These are phyloP conservation scores for Podila epicladia DNA, from an alignment of 192 early-diverging fungal genomes.

Conservation along the genomic window DNA sequence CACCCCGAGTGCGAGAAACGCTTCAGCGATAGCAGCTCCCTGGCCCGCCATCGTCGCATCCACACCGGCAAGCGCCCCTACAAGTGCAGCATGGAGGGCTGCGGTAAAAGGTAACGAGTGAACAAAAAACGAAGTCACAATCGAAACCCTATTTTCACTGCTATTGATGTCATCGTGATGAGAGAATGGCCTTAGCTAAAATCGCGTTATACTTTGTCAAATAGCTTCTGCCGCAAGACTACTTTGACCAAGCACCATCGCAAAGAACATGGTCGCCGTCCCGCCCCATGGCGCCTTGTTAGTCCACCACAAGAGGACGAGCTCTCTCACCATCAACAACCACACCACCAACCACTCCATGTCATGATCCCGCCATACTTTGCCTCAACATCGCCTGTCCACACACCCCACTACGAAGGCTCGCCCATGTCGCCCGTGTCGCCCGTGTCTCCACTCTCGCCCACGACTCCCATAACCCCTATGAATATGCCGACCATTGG, in stretches of 20 bases:
- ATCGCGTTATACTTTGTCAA: too few relatives aligned
- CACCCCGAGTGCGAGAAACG: conserved; percentile 75
- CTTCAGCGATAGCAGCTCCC: conserved; percentile 82
- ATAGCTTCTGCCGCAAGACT: conserved; percentile 63
- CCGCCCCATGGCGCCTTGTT: conserved; percentile 29
- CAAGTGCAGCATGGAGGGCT: conserved; percentile 58
- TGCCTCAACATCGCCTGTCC: conserved; percentile 28
- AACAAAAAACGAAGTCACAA: too few relatives aligned
- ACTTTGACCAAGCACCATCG: conserved; percentile 63
- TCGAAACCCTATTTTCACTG: background rate
- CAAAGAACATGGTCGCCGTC: conserved; percentile 40
- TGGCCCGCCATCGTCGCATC: conserved; percentile 77
- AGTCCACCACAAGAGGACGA: conserved; percentile 6
- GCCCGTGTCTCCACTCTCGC: conserved; percentile 31
- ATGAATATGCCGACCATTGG: conserved; percentile 15
- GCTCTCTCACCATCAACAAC: background rate
- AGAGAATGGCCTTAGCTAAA: too few relatives aligned
- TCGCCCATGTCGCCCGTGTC: conserved; percentile 30
- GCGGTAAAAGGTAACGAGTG: conserved; percentile 51
- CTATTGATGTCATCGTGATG: background rate
- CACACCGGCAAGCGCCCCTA: conserved; percentile 78
- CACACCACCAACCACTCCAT: conserved; percentile 16
- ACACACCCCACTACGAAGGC: conserved; percentile 38
- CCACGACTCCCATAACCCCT: conserved; percentile 38
- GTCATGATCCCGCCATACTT: conserved; percentile 36